Evolutionary conservation across 179 eudicot species (phyloP), one percentile per base, ranked within the genome.

Genomic region (Pouteria campechiana): DNA sequence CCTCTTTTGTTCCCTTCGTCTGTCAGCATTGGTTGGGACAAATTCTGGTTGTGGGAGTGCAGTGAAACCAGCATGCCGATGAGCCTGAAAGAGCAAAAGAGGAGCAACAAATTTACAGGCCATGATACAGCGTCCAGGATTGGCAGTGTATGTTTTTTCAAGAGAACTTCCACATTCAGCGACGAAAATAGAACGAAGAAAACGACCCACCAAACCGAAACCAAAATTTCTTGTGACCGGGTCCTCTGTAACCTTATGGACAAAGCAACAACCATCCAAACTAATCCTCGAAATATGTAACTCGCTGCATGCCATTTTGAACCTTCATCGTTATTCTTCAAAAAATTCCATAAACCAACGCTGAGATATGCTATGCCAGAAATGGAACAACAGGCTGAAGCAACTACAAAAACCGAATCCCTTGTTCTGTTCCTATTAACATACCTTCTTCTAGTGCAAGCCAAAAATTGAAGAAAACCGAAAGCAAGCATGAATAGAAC

Each of bases 171-270:
- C 19, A 53, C 41, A 20, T 75, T 67, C 41, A 65, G 25, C 34
- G 59, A 50, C 2, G 87, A 73, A 61, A 47, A 19, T 25, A 64
- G 49, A 18, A 75, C 43, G 48, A 68, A 75, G 55, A 62, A 73
- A 19, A 46, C 4, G 11, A 58, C 17, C 79, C 83, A 82, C 93
- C 93, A 82, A 14, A 55, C 25, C 3, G 70, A 61, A 48, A 44
- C 31, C 14, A 75, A 45, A 33, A 64, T 41, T 42, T 42, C 37
- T 31, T 65, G 27, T 65, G 57, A 54, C 60, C 61, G 72, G 4
- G 55, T 57, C 25, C 61, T 56, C 42, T 58, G 61, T 8, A 65
- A 16, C 15, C 69, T 41, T 43, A 69, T 42, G 11, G 93, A 72
- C 54, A 75, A 8, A 11, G 56, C 35, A 11, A 73, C 32, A 22